A percentile compares a stretch with the other conserved stretches of the same genome.
These are phyloP conservation scores for Stephania cephalantha DNA, from an alignment of 164 flowering plant genomes.

Conservation along the genomic window DNA sequence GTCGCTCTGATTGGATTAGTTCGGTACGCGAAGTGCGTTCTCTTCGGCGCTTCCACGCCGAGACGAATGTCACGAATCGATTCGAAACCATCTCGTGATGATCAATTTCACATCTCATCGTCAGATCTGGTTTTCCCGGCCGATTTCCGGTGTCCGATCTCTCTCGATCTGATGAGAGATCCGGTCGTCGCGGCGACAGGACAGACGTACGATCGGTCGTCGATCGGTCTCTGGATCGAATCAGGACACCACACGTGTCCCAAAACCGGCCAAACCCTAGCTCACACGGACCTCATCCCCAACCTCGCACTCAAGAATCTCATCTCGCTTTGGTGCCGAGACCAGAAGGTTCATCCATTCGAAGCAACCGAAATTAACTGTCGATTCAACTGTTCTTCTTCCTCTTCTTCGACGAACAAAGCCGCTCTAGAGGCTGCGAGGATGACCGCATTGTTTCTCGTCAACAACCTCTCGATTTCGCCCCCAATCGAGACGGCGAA, in stretches of 20 bases:
- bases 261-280: conserved; percentile 69
- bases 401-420: conserved; percentile 17
- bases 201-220: conserved; percentile 76
- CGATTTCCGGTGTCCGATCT: conserved; percentile 81
- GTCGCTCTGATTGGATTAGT: conserved; percentile 62
- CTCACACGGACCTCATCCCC: conserved; percentile 50
- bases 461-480: conserved; percentile 34
- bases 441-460: conserved; percentile 67
- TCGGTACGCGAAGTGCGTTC: conserved; percentile 67
- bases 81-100: conserved; percentile 1
- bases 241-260: conserved; percentile 88
- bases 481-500: conserved; percentile 29
- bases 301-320: conserved; percentile 60
- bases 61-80: conserved; percentile 11
- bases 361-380: conserved; percentile 27
- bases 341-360: conserved; percentile 48
- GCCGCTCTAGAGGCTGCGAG: conserved; percentile 62
- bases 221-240: conserved; percentile 66
- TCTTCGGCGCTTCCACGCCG: conserved; percentile 55
- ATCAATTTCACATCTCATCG: background rate
- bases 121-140: conserved; percentile 42
- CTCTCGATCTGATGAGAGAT: conserved; percentile 74
- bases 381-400: conserved; percentile 18
- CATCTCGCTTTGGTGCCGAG: conserved; percentile 79
- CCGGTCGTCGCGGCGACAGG: conserved; percentile 90